Percentiles rank a stretch among this genome's conserved stretches.
Evolutionary conservation across 495 filamentous ascomycete species (phyloP).

Genomic region (Hypomontagnella monticulosa): DNA sequence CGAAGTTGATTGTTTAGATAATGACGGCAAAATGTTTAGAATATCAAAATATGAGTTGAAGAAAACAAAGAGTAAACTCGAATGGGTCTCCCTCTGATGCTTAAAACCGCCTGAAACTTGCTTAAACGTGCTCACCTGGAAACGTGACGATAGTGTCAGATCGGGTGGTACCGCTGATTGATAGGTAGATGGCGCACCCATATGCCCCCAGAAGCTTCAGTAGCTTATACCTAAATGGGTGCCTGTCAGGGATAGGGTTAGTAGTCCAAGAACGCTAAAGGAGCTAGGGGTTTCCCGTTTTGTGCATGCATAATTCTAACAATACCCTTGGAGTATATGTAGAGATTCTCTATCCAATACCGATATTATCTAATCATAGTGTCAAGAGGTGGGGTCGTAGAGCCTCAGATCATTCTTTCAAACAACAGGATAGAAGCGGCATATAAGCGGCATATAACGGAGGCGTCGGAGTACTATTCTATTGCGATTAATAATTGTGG

Average conservation of each 20-base stretch:
- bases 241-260: neutral
- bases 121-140: constrained; percentile 47
- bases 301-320: neutral
- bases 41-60: constrained; percentile 1
- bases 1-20: too few species aligned
- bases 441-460: constrained; percentile 20
- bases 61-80: neutral
- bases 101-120: constrained; percentile 34
- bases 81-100: neutral
- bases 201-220: constrained; percentile 22
- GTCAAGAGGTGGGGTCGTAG: constrained; percentile 8
- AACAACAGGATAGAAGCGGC: constrained; percentile 13
- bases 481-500: constrained; percentile 12
- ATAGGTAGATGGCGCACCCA: constrained; percentile 9
- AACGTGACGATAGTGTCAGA: constrained; percentile 30
- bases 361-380: neutral
- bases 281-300: constrained; percentile 8
- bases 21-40: too few species aligned
- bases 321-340: neutral
- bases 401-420: constrained; percentile 8
- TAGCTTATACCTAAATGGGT: constrained; percentile 19
- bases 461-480: neutral
- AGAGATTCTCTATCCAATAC: too few species aligned
- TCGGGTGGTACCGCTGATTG: constrained; percentile 17
- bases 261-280: neutral